A percentile compares a stretch with the other conserved stretches of the same genome.
phyloP scores from a whole-genome alignment of 345 rosid genomes.

The Hypericum androsaemum region DNA sequence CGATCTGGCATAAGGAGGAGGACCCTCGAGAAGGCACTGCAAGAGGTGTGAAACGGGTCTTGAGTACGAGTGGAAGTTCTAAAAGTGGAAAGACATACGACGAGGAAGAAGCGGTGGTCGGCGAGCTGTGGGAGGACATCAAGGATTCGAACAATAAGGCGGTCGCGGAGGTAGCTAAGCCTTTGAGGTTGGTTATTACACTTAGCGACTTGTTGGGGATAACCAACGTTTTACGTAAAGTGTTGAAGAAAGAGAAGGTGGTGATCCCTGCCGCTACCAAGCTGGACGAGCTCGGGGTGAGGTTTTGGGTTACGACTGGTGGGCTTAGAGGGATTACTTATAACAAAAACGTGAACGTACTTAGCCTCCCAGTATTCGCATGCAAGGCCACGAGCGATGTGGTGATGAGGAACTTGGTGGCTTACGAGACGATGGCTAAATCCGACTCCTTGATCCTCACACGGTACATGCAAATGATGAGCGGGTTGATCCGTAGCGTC shows the following conservation, averaged over 20 bases:
- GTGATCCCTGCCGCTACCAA: not conserved
- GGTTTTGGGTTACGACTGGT: not conserved
- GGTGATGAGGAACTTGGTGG: slow-evolving; percentile 1
- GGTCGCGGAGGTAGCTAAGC: not conserved
- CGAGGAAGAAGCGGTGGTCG: not conserved
- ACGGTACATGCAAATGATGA: not conserved
- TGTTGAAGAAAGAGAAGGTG: not conserved
- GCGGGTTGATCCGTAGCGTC: not conserved
- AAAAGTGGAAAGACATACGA: not conserved
- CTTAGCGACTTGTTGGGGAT: not conserved
- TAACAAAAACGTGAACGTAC: not conserved
- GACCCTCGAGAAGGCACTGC: not conserved
- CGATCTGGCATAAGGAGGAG: not conserved
- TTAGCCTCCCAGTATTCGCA: not conserved
- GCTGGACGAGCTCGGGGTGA: not conserved
- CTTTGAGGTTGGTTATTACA: not conserved
- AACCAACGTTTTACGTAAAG: not conserved
- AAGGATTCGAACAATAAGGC: not conserved
- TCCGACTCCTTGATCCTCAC: not conserved
- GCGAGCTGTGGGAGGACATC: not conserved
- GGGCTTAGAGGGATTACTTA: not conserved
- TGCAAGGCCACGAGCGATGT: not conserved
- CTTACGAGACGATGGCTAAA: not conserved
- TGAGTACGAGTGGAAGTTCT: too few species aligned
- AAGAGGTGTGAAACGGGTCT: too few species aligned